Base-by-base conservation (phyloP, 768 basidiomycete genomes). In the Termitomyces eurrhizus region DNA sequence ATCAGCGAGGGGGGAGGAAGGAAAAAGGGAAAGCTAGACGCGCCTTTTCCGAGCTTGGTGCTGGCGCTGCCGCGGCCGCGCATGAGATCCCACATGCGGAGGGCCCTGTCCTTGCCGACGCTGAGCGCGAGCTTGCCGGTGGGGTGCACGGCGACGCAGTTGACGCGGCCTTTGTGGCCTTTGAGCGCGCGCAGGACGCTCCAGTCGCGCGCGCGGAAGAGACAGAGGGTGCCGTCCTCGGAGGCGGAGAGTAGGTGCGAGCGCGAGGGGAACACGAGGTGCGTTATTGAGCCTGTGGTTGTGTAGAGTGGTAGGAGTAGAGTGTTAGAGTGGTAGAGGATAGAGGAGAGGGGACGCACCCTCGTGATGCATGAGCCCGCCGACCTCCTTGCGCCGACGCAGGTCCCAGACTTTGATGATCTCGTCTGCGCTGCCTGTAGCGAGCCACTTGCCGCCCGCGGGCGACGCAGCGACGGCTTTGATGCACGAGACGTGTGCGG, bases 31-130 rank as follows among this genome's bases (percentile, higher is more conserved):
- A 11, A 49, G 41, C 18, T 60, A 2, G 14, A 70, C 80, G 57
- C 61, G 92, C 95, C 95, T 77, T 88, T 90, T 24, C 93, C 92
- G 6, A 99, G 73, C 70, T 95, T 95, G 50, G 85, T 89, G 71
- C 94, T 93, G 7, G 93, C 93, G 12, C 85, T 85, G 4, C 93
- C 92, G 71, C 90, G 89, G 0, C 96, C 96, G 49, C 95, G 79
- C 92, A 98, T 95, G 52, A 99, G 77, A 78, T 99, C 97, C 97
- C 97, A 99, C 95, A 99, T 97, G 46, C 95, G 83, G 60, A 98
- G 65, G 3, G 91, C 92, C 64, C 83, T 81, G 68, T 98, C 97
- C 67, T 87, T 89, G 7, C 97, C 96, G 0, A 98, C 94, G 62
- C 88, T 93, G 44, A 99, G 73, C 0, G 89, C 95, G 18, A 98